These are phyloP conservation scores for Pseudognaphalium luteoalbum DNA, from an alignment of 129 eudicot genomes.

Conservation along the genomic window DNA sequence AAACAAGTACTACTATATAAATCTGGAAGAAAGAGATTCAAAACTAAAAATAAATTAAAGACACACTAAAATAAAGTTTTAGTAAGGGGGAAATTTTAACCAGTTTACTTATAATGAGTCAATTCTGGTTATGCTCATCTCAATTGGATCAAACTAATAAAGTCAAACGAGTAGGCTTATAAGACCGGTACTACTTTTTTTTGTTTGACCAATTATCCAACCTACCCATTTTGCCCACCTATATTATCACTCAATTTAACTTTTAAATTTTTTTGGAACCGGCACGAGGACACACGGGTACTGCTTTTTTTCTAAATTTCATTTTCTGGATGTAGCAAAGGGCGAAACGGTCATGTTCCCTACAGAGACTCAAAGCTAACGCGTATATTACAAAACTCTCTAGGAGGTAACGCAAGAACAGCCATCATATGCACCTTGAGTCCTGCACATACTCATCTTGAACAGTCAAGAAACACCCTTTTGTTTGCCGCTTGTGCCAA, in stretches of 20 bases:
- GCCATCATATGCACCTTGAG: conserved; percentile 94
- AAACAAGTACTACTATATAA: neutral
- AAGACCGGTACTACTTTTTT: neutral
- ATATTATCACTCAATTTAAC: neutral
- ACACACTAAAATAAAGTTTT: neutral
- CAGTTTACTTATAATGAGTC: neutral
- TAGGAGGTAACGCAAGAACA: conserved; percentile 95
- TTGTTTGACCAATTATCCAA: neutral
- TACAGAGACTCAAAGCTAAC: conserved; percentile 97
- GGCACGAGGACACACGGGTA: neutral
- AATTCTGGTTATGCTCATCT: neutral
- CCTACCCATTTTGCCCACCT: neutral
- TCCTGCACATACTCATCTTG: conserved; percentile 85
- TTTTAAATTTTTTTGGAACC: no score
- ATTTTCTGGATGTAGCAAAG: conserved; percentile 58
- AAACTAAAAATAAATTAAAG: no score
- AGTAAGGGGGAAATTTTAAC: neutral
- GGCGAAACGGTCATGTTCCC: conserved; percentile 73
- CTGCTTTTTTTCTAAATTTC: neutral
- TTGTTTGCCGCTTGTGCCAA: conserved; percentile 88
- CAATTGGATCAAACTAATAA: no score
- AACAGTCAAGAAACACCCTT: conserved; percentile 95
- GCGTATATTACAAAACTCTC: conserved; percentile 85
- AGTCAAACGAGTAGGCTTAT: no score
- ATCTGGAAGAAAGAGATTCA: neutral